Conservation (phyloP, 2,329 filamentous ascomycete genomes). For the Chlorencoelia australis region DNA sequence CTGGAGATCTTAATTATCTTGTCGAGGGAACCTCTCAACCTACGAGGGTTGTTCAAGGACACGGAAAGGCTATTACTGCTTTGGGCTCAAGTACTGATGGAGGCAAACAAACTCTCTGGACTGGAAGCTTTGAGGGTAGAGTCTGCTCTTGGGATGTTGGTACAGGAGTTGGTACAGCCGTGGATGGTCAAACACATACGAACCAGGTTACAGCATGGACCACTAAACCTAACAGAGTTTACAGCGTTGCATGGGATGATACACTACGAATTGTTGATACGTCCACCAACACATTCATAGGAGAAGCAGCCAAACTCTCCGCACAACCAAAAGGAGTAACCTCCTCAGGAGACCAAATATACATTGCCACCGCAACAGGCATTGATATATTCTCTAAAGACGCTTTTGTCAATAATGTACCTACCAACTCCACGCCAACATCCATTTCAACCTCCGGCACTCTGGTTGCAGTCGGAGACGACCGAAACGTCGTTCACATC, state of each 20-base stretch:
- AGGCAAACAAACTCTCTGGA: conserved; percentile 57
- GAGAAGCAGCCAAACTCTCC: conserved; percentile 54
- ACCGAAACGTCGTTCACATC: conserved; percentile 65
- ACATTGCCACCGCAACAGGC: conserved; percentile 42
- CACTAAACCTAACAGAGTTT: conserved; percentile 52
- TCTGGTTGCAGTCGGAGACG: conserved; percentile 65
- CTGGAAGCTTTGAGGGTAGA: conserved; percentile 85
- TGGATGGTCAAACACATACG: conserved; percentile 74
- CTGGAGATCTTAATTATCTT: conserved; percentile 85
- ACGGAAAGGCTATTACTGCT: conserved; percentile 85
- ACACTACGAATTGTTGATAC: conserved; percentile 71
- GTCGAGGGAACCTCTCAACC: conserved; percentile 61
- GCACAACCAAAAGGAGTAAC: conserved; percentile 73
- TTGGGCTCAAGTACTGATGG: conserved; percentile 45
- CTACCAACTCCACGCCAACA: conserved; percentile 53
- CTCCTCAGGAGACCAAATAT: conserved; percentile 38
- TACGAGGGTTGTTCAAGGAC: conserved; percentile 66
- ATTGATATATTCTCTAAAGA: conserved; percentile 51
- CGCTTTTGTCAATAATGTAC: conserved; percentile 46
- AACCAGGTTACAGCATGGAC: conserved; percentile 78
- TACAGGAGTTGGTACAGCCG: conserved; percentile 55
- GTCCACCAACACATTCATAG: conserved; percentile 64
- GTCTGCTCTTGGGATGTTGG: conserved; percentile 75
- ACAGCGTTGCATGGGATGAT: conserved; percentile 91
- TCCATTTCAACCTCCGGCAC: conserved; percentile 60